Evolutionary conservation across 192 early-diverging fungal genomes (phyloP), one percentile per base, ranked within the genome.

Genomic region (Coemansia sp.): DNA sequence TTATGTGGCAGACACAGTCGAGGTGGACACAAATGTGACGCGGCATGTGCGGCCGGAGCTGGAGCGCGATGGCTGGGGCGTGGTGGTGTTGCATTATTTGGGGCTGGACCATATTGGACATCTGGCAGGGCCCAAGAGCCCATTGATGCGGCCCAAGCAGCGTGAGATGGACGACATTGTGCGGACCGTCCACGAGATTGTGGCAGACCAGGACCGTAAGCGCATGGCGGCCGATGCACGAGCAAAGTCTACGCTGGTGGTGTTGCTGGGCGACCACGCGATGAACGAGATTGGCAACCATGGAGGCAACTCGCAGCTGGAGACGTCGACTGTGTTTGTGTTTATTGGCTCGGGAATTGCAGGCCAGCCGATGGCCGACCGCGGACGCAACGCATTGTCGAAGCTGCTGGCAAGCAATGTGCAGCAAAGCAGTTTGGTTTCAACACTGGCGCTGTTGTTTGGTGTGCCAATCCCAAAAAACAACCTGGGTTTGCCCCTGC

Each of bases 81-180:
- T 84, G 15, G 63, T 86, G n/a, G 85, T 93, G 31, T 79, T 90
- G 56, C 90, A 93, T 51, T 91, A 90, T 42, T 73, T 93, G 62
- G 91, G 91, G n/a, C 68, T 93, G 11, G 91, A 93, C 67, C 91
- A 93, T 65, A 84, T 90, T 63, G 91, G 91, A 0, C 91, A 93
- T 57, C 75, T 86, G 23, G 85, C 86, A 8, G 87, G 88, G 8
- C 89, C 91, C 5, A 55, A 65, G 31, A 89, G 88, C 36, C 74
- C 82, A 21, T 61, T 88, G 49, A 93, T 93, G 91, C 46, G 56
- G 12, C 86, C 86, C 14, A 93, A 93, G 64, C 90, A 91, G 64
- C 66, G 67, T 50, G 90, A 93, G 55, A 91, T 91, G 91, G 89
- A 93, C 61, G 58, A 74, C 2, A 82, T 89, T 3, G 82, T 89